Evolutionary conservation across 1,139 yeast genomes (phyloP).

Genomic region (Scheffersomyces insectosa): DNA sequence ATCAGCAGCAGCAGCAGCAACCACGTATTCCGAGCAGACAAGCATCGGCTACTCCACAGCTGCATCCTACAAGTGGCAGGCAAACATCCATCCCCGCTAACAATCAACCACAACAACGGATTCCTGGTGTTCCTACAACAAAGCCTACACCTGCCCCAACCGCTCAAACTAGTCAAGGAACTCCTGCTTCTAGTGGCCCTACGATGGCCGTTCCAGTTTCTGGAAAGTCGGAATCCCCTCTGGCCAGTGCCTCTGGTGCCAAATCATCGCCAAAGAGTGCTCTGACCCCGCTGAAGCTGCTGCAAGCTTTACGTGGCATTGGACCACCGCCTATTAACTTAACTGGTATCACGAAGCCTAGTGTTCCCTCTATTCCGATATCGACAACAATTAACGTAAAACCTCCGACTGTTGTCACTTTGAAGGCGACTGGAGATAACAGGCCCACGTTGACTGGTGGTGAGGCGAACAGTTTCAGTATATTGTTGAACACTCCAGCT

Average conservation of each 20-base stretch:
- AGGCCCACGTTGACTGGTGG: constrained; percentile 89
- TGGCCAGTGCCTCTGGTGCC: constrained; percentile 1
- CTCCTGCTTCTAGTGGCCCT: constrained; percentile 3
- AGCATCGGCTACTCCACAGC: constrained; percentile 11
- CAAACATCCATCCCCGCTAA: background rate
- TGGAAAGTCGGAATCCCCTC: constrained; percentile 2
- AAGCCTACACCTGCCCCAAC: constrained; percentile 1
- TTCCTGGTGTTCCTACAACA: constrained; percentile 6
- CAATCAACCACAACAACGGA: constrained; percentile 14
- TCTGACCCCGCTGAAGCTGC: constrained; percentile 2
- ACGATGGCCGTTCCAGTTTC: constrained; percentile 10
- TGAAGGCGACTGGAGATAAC: constrained; percentile 49
- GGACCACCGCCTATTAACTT: constrained; percentile 26
- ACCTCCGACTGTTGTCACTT: constrained; percentile 61
- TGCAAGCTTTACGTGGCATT: constrained; percentile 10
- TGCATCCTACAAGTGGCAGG: constrained; percentile 5
- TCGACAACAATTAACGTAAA: constrained; percentile 67
- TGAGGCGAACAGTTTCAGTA: constrained; percentile 63
- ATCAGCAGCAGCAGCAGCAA: constrained; percentile 6
- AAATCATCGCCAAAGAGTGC: constrained; percentile 1
- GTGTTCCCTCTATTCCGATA: constrained; percentile 74
- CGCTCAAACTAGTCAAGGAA: background rate
- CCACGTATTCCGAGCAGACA: constrained; percentile 11
- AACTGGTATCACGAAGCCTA: constrained; percentile 58
- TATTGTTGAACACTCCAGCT: constrained; percentile 72